Percentiles rank a stretch among this genome's conserved stretches.
Conservation (phyloP, 306 rosid genomes). For the Dryas drummondii region DNA sequence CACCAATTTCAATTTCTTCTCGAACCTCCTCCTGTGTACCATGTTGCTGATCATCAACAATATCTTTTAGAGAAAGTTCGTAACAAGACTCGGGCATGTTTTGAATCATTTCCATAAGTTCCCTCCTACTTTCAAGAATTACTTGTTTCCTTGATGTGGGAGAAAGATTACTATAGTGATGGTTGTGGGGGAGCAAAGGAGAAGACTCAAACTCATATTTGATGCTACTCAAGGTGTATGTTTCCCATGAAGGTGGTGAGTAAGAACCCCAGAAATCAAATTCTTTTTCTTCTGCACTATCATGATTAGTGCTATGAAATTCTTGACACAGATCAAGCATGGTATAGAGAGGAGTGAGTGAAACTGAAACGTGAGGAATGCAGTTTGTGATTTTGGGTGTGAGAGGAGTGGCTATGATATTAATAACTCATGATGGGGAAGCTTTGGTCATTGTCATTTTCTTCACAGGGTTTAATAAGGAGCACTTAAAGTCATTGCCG, state of each 20-base stretch:
- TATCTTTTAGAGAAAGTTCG: constrained; percentile 71
- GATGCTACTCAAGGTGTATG: not conserved
- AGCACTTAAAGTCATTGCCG: constrained; percentile 48
- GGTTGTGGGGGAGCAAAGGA: constrained; percentile 36
- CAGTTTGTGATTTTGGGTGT: constrained; percentile 9
- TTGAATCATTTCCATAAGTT: constrained; percentile 53
- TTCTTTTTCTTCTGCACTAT: constrained; percentile 42
- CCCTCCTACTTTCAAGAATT: constrained; percentile 49
- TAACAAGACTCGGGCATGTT: constrained; percentile 56
- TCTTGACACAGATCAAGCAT: constrained; percentile 35
- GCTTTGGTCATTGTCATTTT: not conserved
- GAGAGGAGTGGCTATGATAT: not conserved
- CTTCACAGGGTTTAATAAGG: constrained; percentile 23
- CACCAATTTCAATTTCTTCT: constrained; percentile 19
- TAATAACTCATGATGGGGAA: too few species aligned
- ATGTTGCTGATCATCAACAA: constrained; percentile 42
- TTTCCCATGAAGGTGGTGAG: constrained; percentile 27
- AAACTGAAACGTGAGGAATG: constrained; percentile 20
- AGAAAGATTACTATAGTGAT: constrained; percentile 25
- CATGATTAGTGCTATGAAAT: constrained; percentile 3
- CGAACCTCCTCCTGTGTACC: constrained; percentile 23
- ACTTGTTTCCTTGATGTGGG: constrained; percentile 34
- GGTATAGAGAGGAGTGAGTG: constrained; percentile 25
- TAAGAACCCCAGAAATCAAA: constrained; percentile 49
- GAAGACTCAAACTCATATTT: constrained; percentile 32